These are phyloP conservation scores for Oryza brachyantha DNA, from an alignment of 176 grass and related monocot species.

Conservation along the genomic window DNA sequence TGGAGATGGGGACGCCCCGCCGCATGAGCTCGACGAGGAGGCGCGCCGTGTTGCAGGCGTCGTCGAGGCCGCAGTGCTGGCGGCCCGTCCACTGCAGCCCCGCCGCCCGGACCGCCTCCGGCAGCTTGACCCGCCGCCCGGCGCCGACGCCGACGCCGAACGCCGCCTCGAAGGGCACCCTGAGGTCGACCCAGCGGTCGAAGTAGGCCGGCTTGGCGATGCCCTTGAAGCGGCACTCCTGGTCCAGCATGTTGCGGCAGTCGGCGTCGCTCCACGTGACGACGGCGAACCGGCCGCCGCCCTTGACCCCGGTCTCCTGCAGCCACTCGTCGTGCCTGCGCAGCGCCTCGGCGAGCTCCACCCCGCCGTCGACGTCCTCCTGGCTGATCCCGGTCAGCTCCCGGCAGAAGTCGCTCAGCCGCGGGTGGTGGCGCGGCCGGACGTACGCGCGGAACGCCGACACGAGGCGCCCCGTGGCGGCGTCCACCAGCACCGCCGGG, in stretches of 20 bases:
- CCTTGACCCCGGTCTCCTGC: neutral
- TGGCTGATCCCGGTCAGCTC: constrained; percentile 63
- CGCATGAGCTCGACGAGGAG: constrained; percentile 48
- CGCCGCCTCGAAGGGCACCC: neutral
- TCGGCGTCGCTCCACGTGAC: neutral
- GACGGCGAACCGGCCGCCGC: neutral
- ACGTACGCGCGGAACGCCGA: constrained; percentile 62
- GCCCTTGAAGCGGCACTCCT: neutral
- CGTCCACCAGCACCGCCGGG: constrained; percentile 57
- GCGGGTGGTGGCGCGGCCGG: constrained; percentile 44
- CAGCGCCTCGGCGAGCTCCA: constrained; percentile 47
- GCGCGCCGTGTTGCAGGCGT: constrained; percentile 52
- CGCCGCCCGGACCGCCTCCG: constrained; percentile 31
- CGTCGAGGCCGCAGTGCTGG: constrained; percentile 58
- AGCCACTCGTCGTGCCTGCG: constrained; percentile 50
- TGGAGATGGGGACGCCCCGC: constrained; percentile 23
- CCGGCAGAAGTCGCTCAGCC: constrained; percentile 52
- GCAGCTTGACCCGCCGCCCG: constrained; percentile 24
- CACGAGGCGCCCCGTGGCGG: constrained; percentile 43
- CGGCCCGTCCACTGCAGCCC: constrained; percentile 58
- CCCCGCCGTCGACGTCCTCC: constrained; percentile 51
- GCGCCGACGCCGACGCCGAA: neutral
- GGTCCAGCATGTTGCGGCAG: neutral
- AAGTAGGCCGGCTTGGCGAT: neutral
- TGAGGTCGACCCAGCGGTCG: neutral